Evolutionary conservation across 257 asterid genomes (phyloP), one percentile per base, ranked within the genome.

Genomic region (Nicotiana tomentosiformis): DNA sequence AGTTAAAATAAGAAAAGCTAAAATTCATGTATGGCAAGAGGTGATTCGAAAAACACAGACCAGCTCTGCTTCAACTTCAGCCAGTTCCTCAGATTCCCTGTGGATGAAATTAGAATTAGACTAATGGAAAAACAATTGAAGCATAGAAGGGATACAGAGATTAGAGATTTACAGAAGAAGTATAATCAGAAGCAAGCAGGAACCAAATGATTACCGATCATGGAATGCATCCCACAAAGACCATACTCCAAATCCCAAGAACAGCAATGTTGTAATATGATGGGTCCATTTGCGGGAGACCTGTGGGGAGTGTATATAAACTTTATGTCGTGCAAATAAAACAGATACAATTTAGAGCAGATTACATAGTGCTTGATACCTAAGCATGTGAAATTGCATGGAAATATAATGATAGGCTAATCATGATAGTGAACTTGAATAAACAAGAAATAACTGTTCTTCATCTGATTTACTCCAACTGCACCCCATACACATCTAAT

Each of bases 221-320:
- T 87, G 84, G 85, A 91, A 94, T 81, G 97, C 99, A 85, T 96
- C 99, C 98, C 98, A 89, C 51, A 96, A 88, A 85, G 99, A 96
- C 99, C 99, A 96, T 51, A 96, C 46, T 74, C 99, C 99, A 84
- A 96, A 96, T 64, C 93, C 98, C 87, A 96, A 82, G 89, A 96
- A 94, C 86, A 93, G 86, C 51, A 93, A 7, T 57, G 98, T 96
- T 32, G 98, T 96, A 78, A 96, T 86, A 80, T 96, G 98, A 91
- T 94, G 99, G 80, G 98, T 92, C 99, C 94, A 94, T 89, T 92
- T 86, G 68, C 98, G 97, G n/a, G 99, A 83, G 79, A 96, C 90
- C 99, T 96, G 92, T 17, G 4, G 83, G 51, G 46, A 14, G 17
- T 30, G 49, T 15, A 39, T 26, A 51, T 15, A 65, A 15, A 14